Base-by-base conservation (phyloP, 1,284 basidiomycete species). In the Pyrrhoderma lamaoense region DNA sequence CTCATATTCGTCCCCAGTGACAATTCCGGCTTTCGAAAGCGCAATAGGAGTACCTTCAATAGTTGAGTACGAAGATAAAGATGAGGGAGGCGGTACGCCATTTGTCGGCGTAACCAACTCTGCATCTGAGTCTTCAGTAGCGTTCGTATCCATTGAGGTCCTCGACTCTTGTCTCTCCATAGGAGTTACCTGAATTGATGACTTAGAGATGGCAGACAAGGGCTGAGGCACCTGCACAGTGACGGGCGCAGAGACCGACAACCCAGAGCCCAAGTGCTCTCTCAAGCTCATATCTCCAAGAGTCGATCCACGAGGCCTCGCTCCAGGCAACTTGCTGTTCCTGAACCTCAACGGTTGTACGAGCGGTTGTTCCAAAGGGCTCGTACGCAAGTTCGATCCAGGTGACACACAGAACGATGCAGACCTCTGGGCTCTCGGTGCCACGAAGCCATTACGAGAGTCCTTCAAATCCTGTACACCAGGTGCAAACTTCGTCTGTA, bases 301-400 rank as follows among this genome's bases (percentile, higher is more conserved):
- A 8, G 42, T 44, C 16, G 49, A 44, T 8, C 49, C 38, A 18
- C 42, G 40, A 22, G 19, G n/a, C 22, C 49, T 31, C 21, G 42
- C 11, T 13, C 27, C 51, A 18, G 18, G 21, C 38, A n/a, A n/a
- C 11, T 43, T 53, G 39, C 38, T 47, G 21, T 22, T 48, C 37
- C 44, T 36, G 19, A 53, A 44, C 21, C 47, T 39, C 40, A 54
- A 39, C 23, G 52, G 52, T 19, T 40, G 40, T 45, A 54, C 52
- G 19, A 40, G 11, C 23, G 52, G 47, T 8, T 31, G 27, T 5
- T 31, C 27, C 27, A 31, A 31, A 5, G 27, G 27, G 11, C 27
- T 31, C 27, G 27, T 11, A 11, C 27, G 5, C 27, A 42, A 18
- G 14, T n/a, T 14, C 22, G 52, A 27, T 13, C 35, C 27, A 13